These are phyloP conservation scores for Penicillium bialowiezense DNA, from an alignment of 495 filamentous ascomycete genomes.

Conservation along the genomic window DNA sequence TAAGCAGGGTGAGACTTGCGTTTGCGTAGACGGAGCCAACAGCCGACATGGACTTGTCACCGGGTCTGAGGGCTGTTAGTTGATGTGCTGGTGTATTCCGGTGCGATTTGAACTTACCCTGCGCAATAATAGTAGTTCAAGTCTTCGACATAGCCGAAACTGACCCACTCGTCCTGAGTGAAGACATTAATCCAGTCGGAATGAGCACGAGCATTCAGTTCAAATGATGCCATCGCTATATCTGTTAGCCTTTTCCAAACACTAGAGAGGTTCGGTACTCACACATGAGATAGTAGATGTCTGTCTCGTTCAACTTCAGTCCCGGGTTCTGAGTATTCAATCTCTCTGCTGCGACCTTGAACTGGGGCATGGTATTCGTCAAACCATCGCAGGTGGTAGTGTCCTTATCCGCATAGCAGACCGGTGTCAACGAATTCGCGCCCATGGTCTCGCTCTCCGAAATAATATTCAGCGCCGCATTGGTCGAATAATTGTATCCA, in stretches of 20 bases:
- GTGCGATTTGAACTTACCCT: conserved; percentile 21
- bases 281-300: conserved; percentile 25
- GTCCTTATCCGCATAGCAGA: conserved; percentile 14
- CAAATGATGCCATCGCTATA: conserved; percentile 48
- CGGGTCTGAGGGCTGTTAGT: conserved; percentile 27
- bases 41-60: conserved; percentile 44
- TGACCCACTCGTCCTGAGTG: conserved; percentile 48
- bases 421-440: conserved; percentile 51
- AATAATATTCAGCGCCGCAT: conserved; percentile 42
- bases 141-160: conserved; percentile 52
- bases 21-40: conserved; percentile 56
- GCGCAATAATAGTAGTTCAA: conserved; percentile 53
- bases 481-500: conserved; percentile 38
- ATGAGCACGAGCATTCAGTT: conserved; percentile 44
- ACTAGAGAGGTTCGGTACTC: no score
- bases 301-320: conserved; percentile 15
- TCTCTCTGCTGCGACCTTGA: conserved; percentile 21
- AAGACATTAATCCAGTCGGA: conserved; percentile 53
- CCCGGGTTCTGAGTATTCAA: conserved; percentile 24
- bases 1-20: conserved; percentile 45
- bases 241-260: not conserved
- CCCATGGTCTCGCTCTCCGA: conserved; percentile 43
- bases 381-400: conserved; percentile 5
- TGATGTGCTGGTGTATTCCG: not conserved
- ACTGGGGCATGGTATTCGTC: conserved; percentile 8